phyloP scores from a whole-genome alignment of 192 early-diverging fungal genomes.

The Bifiguratus adelaidae region DNA sequence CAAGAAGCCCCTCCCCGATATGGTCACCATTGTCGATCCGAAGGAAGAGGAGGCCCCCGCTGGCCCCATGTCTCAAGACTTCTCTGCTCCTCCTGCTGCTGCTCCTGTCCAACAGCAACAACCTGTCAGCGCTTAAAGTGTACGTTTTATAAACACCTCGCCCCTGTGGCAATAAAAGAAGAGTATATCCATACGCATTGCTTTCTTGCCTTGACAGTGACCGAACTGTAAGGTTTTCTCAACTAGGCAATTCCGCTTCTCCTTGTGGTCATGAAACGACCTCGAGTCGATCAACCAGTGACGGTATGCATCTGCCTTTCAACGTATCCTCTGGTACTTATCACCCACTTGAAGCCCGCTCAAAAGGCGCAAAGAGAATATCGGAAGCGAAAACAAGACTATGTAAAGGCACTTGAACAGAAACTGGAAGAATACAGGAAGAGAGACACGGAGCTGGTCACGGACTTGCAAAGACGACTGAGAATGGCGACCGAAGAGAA shows the following conservation, averaged over 20 bases:
- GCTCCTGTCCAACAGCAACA: conserved; percentile 6
- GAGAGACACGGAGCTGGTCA: background rate
- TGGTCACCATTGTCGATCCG: conserved; percentile 88
- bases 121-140: conserved; percentile 1
- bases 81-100: conserved; percentile 17
- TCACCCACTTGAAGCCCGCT: background rate
- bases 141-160: background rate
- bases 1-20: conserved; percentile 92
- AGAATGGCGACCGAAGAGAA: too few relatives aligned
- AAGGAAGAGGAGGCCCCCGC: conserved; percentile 74
- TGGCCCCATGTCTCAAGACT: conserved; percentile 56
- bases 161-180: background rate
- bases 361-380: conserved; percentile 1
- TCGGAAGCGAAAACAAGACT: background rate
- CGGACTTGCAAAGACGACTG: too few relatives aligned
- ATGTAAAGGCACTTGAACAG: background rate
- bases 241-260: background rate
- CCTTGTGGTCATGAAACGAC: background rate
- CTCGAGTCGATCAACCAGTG: too few relatives aligned
- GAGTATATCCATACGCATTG: background rate
- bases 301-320: too few relatives aligned
- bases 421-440: background rate
- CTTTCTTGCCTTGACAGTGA: background rate
- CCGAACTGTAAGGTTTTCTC: background rate
- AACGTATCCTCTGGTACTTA: too few relatives aligned